phyloP scores from a whole-genome alignment of 106 monocot genomes.

The Alisma plantagoaquatica region DNA sequence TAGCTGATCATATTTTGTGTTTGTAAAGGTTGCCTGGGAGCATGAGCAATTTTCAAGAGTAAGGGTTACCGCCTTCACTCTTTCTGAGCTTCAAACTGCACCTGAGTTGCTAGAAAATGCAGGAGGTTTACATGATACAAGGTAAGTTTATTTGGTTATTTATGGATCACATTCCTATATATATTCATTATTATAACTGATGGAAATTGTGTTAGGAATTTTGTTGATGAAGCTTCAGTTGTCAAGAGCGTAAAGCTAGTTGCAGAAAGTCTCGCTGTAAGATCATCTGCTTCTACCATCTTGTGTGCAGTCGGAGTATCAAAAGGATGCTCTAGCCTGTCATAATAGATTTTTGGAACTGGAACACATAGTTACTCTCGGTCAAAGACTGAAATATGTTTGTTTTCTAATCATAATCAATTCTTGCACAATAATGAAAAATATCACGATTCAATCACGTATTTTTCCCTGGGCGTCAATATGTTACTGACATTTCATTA shows the following conservation, averaged over 20 bases:
- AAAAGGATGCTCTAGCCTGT: too few species aligned
- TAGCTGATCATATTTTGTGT: too few species aligned
- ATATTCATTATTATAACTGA: background rate
- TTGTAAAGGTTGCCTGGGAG: conserved; percentile 88
- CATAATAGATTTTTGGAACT: too few species aligned
- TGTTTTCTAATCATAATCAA: too few species aligned
- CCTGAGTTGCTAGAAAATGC: conserved; percentile 77
- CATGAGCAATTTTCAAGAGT: conserved; percentile 97
- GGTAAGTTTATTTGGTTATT: conserved; percentile 20
- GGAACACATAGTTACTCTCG: too few species aligned
- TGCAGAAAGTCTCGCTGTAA: conserved; percentile 96
- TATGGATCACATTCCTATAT: background rate
- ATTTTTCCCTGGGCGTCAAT: too few species aligned
- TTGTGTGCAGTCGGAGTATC: too few species aligned
- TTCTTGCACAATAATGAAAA: too few species aligned
- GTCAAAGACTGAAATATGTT: too few species aligned
- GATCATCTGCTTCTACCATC: conserved; percentile 1
- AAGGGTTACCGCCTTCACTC: conserved; percentile 85
- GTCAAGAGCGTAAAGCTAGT: conserved; percentile 71
- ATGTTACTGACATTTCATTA: too few species aligned
- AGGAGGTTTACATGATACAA: conserved; percentile 65
- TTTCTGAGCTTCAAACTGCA: conserved; percentile 68
- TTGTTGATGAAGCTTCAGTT: conserved; percentile 52
- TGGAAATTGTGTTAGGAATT: conserved; percentile 27
- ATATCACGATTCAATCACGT: too few species aligned